Base-by-base conservation (phyloP, 257 asterid species). In the Solanum ahanhuiri region DNA sequence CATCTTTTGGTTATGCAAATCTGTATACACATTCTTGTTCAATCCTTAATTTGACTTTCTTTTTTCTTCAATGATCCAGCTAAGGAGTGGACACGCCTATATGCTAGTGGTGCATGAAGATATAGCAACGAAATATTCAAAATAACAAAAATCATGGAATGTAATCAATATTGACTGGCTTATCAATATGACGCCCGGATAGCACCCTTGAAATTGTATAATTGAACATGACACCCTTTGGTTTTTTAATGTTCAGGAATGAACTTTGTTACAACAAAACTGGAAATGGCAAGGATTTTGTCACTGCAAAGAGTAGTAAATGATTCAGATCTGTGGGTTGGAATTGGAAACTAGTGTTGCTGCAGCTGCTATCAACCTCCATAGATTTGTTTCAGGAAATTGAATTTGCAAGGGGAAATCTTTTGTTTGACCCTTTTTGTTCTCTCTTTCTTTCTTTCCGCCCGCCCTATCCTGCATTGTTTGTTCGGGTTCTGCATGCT, bases 41-140 rank as follows among this genome's bases (percentile, higher is more conserved):
- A 35, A 12, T 58, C 34, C 58, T 60, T 63, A n/a, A 70, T 63
- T 58, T 83, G 77, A 37, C 12, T 64, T 81, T 76, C 25, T 30
- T 69, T n/a, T 82, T 45, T 58, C 15, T 87, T 82, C 18, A 82
- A 81, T 85, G 33, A n/a, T 90, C 92, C 94, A 93, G 95, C 95
- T 7, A 93, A 97, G 91, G 99, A 95, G 88, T 97, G 99, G 99
- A 95, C 99, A 12, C 95, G 97, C 63, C 90, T 94, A 83, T 97
- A 95, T 87, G 99, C 99, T 81, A 95, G 97, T 86, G 99, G 98
- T 31, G 96, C 96, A 1, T 97, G 92, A 94, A 83, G 86, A 35
- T 18, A 83, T 23, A 30, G 25, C 30, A 41, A 39, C 12, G 43
- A 35, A n/a, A 64, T 12, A 23, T 12, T 35, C 28, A 64, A 64